Evolutionary conservation across 2,329 filamentous ascomycete genomes (phyloP), one percentile per base, ranked within the genome.

Genomic region (Orbilia brochopaga): DNA sequence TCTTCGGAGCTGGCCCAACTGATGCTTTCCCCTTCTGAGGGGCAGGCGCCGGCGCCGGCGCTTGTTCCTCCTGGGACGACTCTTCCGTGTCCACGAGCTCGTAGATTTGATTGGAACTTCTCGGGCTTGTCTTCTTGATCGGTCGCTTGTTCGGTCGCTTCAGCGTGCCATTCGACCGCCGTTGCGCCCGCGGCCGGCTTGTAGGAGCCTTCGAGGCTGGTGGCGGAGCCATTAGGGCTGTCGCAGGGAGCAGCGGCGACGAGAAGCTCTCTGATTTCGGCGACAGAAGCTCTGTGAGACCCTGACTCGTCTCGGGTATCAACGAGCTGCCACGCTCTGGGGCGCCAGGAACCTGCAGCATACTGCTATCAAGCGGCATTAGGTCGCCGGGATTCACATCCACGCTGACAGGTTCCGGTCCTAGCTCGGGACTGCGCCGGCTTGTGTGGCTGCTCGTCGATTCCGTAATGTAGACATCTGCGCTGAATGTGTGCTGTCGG

Each of bases 321-420:
- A 69, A 23, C 15, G 65, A 63, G 46, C 65, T 32, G 1, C 65
- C 65, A 15, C 58, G 52, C 2, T 57, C 58, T 37, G 62, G 52
- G 7, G 35, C 57, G 7, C 21, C 57, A 19, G 58, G 35, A 13
- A 55, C 59, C 17, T 37, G 2, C 19, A 59, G 21, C 11, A 15
- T 27, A n/a, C 23, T 15, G 15, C 35, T 17, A 24, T 27, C 56
- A 2, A 19, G 48, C 17, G 37, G 54, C n/a, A 63, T 3, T n/a
- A 58, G 1, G 24, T 35, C 50, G 75, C 77, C 58, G 76, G 78
- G 48, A 17, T 58, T 50, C 8, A 37, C 11, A 10, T 37, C 21
- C 44, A n/a, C 52, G 21, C 30, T 51, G 7, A 19, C 11, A 15
- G 53, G 10, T 2, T 35, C 62, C 1, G 54, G 11, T 24, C 54